phyloP scores from a whole-genome alignment of 306 rosid species.

The Bauhinia variegata region DNA sequence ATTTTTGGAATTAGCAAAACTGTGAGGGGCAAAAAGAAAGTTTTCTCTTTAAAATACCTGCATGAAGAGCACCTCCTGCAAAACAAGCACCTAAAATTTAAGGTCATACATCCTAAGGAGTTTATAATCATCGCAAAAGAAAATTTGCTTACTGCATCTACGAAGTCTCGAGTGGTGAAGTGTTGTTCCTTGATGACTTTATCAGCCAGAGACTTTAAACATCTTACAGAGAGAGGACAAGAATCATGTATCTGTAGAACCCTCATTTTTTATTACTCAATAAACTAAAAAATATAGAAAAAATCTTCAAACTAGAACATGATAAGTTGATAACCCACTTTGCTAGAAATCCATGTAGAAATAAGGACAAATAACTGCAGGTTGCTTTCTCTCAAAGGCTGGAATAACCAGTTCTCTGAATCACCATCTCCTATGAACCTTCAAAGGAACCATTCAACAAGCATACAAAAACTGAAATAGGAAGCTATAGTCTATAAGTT shows the following conservation, averaged over 20 bases:
- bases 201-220: slow-evolving; percentile 68
- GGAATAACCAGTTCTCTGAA: slow-evolving; percentile 63
- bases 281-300: neutral
- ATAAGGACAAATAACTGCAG: slow-evolving; percentile 79
- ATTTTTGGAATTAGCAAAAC: too few relatives aligned
- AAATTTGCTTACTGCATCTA: slow-evolving; percentile 64
- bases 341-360: slow-evolving; percentile 87
- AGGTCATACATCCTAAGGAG: slow-evolving; percentile 7
- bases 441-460: neutral
- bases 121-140: neutral
- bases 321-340: slow-evolving; percentile 48
- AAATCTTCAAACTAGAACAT: neutral
- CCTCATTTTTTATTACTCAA: neutral
- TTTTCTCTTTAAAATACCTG: too few relatives aligned
- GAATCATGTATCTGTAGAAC: slow-evolving; percentile 65
- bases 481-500: too few relatives aligned
- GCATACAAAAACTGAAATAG: neutral
- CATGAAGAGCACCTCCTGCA: slow-evolving; percentile 79
- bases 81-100: slow-evolving; percentile 24
- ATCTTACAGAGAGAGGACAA: slow-evolving; percentile 49
- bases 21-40: too few relatives aligned
- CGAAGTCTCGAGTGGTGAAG: slow-evolving; percentile 65
- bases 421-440: slow-evolving; percentile 39
- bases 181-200: slow-evolving; percentile 73
- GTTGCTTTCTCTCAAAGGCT: slow-evolving; percentile 66